phyloP scores from a whole-genome alignment of 352 stramenopile species.

The Pythium catenulatum region DNA sequence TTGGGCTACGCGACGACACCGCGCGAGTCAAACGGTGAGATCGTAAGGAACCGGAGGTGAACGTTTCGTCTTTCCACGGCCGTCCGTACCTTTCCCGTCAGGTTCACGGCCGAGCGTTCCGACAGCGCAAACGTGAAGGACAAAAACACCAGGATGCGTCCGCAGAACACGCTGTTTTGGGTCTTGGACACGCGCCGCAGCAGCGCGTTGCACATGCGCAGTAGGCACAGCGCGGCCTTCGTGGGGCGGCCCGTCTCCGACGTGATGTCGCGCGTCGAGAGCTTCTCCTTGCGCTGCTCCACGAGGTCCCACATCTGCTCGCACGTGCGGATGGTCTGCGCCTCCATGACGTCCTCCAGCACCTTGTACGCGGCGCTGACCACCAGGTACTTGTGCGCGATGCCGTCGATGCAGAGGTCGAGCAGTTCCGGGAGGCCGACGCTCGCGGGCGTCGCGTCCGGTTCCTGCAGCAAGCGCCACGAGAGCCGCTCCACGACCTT shows the following conservation, averaged over 20 bases:
- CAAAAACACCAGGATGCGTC: slow-evolving; percentile 92
- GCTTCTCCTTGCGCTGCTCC: slow-evolving; percentile 84
- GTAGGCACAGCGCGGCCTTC: slow-evolving; percentile 88
- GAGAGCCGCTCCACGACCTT: slow-evolving; percentile 89
- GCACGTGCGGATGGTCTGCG: slow-evolving; percentile 91
- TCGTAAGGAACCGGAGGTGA: too few relatives aligned
- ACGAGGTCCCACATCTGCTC: slow-evolving; percentile 92
- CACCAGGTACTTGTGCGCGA: slow-evolving; percentile 77
- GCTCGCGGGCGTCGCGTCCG: slow-evolving; percentile 71
- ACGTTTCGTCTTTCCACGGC: too few relatives aligned
- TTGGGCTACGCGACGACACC: slow-evolving; percentile 70
- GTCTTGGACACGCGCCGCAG: slow-evolving; percentile 92
- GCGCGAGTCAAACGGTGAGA: not conserved
- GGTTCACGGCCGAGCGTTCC: slow-evolving; percentile 91
- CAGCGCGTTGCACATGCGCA: slow-evolving; percentile 91
- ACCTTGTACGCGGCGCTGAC: slow-evolving; percentile 91
- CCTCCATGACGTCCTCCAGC: slow-evolving; percentile 92
- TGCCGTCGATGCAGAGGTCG: slow-evolving; percentile 90
- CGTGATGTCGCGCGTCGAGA: slow-evolving; percentile 86
- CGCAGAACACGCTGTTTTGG: slow-evolving; percentile 94
- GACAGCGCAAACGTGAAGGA: slow-evolving; percentile 92
- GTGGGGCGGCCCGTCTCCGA: slow-evolving; percentile 77
- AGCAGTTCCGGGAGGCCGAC: slow-evolving; percentile 85
- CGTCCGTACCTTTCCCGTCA: slow-evolving; percentile 79
- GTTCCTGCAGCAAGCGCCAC: slow-evolving; percentile 84